phyloP scores from a whole-genome alignment of 2,329 filamentous ascomycete species.

The Fusarium sambucinum region DNA sequence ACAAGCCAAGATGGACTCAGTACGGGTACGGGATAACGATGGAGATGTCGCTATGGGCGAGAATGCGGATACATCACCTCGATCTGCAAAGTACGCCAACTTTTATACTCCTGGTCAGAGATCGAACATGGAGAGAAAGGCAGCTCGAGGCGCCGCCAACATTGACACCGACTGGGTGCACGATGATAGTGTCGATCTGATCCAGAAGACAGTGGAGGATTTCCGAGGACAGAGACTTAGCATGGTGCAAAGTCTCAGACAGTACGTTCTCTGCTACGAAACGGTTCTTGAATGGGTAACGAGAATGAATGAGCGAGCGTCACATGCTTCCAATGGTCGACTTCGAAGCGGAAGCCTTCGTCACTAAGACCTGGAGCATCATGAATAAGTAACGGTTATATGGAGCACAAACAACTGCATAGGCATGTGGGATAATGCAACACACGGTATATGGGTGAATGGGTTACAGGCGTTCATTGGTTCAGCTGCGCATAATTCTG shows the following conservation, averaged over 20 bases:
- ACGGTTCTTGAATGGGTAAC: conserved; percentile 88
- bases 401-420: conserved; percentile 40
- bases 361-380: conserved; percentile 32
- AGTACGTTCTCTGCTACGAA: conserved; percentile 97
- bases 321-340: conserved; percentile 38
- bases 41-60: conserved; percentile 62
- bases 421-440: conserved; percentile 31
- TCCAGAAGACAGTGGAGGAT: conserved; percentile 89
- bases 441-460: conserved; percentile 19
- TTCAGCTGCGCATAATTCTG: conserved; percentile 26
- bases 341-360: conserved; percentile 51
- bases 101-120: conserved; percentile 39
- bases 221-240: conserved; percentile 89
- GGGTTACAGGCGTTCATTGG: conserved; percentile 38
- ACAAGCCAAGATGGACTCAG: conserved; percentile 50
- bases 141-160: conserved; percentile 20
- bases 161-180: conserved; percentile 74
- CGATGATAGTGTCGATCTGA: conserved; percentile 79
- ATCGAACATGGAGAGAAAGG: conserved; percentile 31
- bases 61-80: conserved; percentile 48
- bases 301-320: conserved; percentile 57
- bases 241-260: conserved; percentile 95
- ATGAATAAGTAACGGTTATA: conserved; percentile 31
- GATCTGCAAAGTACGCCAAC: conserved; percentile 41
- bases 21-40: conserved; percentile 49